Conservation (phyloP, 2,329 filamentous ascomycete species). For the Colletotrichum horii region DNA sequence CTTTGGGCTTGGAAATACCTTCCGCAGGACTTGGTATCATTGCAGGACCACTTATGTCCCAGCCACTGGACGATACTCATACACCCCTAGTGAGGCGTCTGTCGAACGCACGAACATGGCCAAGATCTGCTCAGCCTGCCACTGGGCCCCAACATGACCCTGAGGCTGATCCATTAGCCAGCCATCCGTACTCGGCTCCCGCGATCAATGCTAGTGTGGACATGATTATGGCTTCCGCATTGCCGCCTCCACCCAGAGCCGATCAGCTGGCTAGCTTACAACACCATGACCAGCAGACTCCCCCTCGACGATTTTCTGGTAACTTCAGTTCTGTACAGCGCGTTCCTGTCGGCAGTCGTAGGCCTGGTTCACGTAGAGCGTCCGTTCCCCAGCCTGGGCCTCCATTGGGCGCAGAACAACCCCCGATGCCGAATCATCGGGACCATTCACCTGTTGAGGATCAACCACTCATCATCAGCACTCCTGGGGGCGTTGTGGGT, state of each 20-base stretch:
- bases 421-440: conserved; percentile 18
- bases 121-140: conserved; percentile 35
- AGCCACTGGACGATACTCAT: not conserved
- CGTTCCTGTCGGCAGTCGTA: conserved; percentile 42
- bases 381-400: conserved; percentile 12
- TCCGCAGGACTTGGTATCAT: conserved; percentile 25
- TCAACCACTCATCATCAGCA: conserved; percentile 66
- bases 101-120: conserved; percentile 53
- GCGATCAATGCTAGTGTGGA: conserved; percentile 33
- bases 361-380: conserved; percentile 19
- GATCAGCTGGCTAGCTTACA: conserved; percentile 45
- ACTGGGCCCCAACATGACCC: not conserved
- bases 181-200: conserved; percentile 48
- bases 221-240: conserved; percentile 36
- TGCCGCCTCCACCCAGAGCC: conserved; percentile 43
- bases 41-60: not conserved
- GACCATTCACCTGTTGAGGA: conserved; percentile 40
- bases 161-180: conserved; percentile 8
- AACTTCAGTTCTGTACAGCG: conserved; percentile 46
- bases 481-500: conserved; percentile 59
- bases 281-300: conserved; percentile 40
- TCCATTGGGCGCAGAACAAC: not conserved
- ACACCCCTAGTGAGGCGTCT: conserved; percentile 28
- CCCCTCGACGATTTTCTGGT: conserved; percentile 48
- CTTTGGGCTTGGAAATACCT: conserved; percentile 34